Conservation (phyloP, 176 grass and related monocot species). For the Aegilops longissima region DNA sequence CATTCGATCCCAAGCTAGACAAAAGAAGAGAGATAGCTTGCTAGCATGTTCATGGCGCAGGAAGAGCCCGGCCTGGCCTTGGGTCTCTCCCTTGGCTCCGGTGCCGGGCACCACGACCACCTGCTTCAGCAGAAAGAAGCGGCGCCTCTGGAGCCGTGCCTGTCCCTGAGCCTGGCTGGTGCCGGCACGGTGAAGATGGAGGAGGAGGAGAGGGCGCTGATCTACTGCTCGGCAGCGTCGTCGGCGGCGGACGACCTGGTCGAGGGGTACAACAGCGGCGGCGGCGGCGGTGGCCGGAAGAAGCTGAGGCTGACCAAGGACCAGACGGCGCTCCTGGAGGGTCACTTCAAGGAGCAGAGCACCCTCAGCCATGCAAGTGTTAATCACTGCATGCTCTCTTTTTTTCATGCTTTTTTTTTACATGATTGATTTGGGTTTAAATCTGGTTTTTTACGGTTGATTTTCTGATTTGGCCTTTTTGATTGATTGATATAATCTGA, state of each 20-base stretch:
- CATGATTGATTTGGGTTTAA: neutral
- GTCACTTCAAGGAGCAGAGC: constrained; percentile 76
- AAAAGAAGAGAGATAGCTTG: neutral
- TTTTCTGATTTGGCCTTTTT: neutral
- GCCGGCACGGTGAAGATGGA: constrained; percentile 39
- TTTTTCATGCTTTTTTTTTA: neutral
- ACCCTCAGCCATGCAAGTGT: constrained; percentile 69
- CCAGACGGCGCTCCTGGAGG: constrained; percentile 78
- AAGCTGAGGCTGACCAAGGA: constrained; percentile 87
- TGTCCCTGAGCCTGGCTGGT: constrained; percentile 50
- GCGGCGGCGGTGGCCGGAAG: constrained; percentile 38
- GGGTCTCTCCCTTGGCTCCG: constrained; percentile 52
- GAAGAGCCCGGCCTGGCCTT: constrained; percentile 55
- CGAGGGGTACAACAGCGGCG: constrained; percentile 43
- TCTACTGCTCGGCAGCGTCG: constrained; percentile 37
- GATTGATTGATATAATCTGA: neutral
- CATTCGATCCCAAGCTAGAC: neutral
- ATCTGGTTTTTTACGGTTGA: neutral
- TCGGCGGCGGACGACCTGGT: constrained; percentile 37
- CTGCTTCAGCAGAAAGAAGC: neutral
- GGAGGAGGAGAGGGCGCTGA: constrained; percentile 37
- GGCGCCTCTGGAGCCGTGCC: constrained; percentile 26
- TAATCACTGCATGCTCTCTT: too few relatives aligned
- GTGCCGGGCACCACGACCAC: neutral
- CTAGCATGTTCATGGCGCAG: constrained; percentile 24